Evolutionary conservation across 345 rosid species (phyloP), one percentile per base, ranked within the genome.

Genomic region (Gossypium ekmanianum): DNA sequence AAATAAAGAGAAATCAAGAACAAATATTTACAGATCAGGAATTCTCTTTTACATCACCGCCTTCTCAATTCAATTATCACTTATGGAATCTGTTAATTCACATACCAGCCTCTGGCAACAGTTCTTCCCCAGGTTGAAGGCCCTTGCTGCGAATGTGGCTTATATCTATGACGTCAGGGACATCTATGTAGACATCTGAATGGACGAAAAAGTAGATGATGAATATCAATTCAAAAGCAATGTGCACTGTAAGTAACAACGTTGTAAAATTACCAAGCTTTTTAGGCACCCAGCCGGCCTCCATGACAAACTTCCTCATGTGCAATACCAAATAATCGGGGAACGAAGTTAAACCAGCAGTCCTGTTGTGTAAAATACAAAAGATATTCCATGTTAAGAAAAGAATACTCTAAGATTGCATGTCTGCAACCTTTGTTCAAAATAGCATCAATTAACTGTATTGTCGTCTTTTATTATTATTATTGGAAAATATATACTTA

Each of bases 241-340:
- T 48, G 7, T 20, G 67, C 74, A 76, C 79, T 39, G 41, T 43
- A 39, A 62, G 13, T 61, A 77, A 72, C 45, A 14, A 59, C 63
- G 76, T 24, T 54, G 59, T 43, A 76, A 74, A 81, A 50, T 62
- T 85, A 95, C 99, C 98, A 65, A 95, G 99, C 82, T 93, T 95
- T 81, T 93, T 95, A 20, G 99, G 99, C 79, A 95, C 99, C 99
- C 98, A 95, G 78, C 99, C 99, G 22, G 76, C 97, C 77, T 90
- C 98, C 97, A 95, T 87, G 47, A 95, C 97, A 80, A 95, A 95
- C 79, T 90, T 95, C 67, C 93, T 83, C 97, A 95, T 95, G 89
- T 95, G 99, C 90, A 93, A 85, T 64, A 93, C 97, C 87, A 93
- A 80, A 82, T 88, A 95, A 81, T 95, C 98, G 76, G 98, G 98